A percentile compares a stretch with the other conserved stretches of the same genome.
These are phyloP conservation scores for Eimeria praecox DNA, from an alignment of 169 alveolate species.

Conservation along the genomic window DNA sequence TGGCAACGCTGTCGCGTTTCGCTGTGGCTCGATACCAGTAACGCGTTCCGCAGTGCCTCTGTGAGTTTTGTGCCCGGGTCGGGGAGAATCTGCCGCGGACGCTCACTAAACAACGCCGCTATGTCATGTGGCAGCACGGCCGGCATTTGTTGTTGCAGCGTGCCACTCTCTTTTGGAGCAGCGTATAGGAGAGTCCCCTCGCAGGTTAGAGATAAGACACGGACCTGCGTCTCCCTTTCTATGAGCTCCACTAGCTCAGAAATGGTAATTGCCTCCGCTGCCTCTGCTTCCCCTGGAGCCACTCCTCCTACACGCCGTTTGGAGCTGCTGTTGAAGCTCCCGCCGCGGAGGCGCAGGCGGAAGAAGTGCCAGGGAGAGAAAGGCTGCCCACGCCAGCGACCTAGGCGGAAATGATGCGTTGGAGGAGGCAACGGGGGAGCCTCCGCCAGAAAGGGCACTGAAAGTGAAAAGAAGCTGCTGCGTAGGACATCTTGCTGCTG, in stretches of 20 bases:
- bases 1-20: not conserved
- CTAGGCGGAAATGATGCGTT: slow-evolving; percentile 19
- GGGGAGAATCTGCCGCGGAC: not conserved
- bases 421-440: slow-evolving; percentile 80
- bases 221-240: slow-evolving; percentile 25
- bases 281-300: slow-evolving; percentile 63
- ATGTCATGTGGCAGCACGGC: not conserved
- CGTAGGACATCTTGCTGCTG: slow-evolving; percentile 58
- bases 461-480: slow-evolving; percentile 64
- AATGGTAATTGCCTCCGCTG: slow-evolving; percentile 36
- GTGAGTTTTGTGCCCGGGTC: slow-evolving; percentile 2
- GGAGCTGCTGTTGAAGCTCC: not conserved
- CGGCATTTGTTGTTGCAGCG: not conserved
- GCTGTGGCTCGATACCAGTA: not conserved
- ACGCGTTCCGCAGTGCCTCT: slow-evolving; percentile 26
- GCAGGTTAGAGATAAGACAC: slow-evolving; percentile 34
- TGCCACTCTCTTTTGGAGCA: not conserved
- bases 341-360: slow-evolving; percentile 42
- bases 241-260: slow-evolving; percentile 51
- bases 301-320: not conserved
- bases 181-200: slow-evolving; percentile 75
- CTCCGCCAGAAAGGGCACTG: slow-evolving; percentile 74
- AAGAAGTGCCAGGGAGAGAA: slow-evolving; percentile 80
- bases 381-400: slow-evolving; percentile 37
- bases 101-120: slow-evolving; percentile 3